Base-by-base conservation (phyloP, 495 filamentous ascomycete genomes). In the Lindgomyces ingoldianus region DNA sequence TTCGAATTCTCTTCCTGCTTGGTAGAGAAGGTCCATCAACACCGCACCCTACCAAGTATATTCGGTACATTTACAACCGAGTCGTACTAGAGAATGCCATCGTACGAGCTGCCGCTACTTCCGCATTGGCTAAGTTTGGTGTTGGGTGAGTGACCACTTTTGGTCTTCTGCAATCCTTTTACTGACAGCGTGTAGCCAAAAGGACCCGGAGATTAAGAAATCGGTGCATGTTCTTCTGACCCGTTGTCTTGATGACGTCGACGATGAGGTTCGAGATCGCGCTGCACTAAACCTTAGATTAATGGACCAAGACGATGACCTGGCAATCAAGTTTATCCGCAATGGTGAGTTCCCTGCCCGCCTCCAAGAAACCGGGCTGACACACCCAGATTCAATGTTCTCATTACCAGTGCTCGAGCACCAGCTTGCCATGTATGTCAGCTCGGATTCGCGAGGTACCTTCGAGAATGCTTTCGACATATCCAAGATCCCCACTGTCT, bases 41-140 rank as follows among this genome's bases (percentile, higher is more conserved):
- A 4, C 86, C 90, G 4, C 90, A 96, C 67, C 95, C 94, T 2
- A 98, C 93, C 57, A 98, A 98, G 81, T 99, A 96, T 69, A 95
- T 99, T 72, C 89, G 94, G 12, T 99, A 99, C 76, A 98, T 99
- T 69, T 99, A 99, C 77, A 99, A 99, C 79, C 87, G 94, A 33
- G 94, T 99, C 19, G 95, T 98, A 24, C 79, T 99, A 25, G 94
- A 99, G 79, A 99, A 98, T 73, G 91, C 94, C 24, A 90, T 96
- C 62, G 92, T 99, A 42, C 87, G 94, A 63, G 94, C 94, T 39
- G 95, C 94, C 19, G 95, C 94, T 25, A 94, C 97, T 42, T 97
- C 94, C 18, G 94, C 94, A 8, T 73, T 99, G 59, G 91, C 93
- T 62, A 99, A 98, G 75, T 98, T 98, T 74, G 95, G 94, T 68